These are phyloP conservation scores for Curvularia eragrostidis DNA, from an alignment of 2,329 filamentous ascomycete genomes.

Conservation along the genomic window DNA sequence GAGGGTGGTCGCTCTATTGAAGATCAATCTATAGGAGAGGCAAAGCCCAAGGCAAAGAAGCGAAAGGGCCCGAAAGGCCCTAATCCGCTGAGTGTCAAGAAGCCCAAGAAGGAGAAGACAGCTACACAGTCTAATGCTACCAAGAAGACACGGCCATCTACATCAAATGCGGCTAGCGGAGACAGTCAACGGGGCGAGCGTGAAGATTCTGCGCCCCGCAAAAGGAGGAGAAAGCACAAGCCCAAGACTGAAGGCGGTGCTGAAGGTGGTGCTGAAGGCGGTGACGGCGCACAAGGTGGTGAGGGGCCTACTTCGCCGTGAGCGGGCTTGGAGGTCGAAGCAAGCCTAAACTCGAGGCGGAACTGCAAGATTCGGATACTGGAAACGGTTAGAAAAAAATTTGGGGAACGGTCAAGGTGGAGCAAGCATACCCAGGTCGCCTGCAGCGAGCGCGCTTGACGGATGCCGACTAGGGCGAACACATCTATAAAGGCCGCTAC, in stretches of 20 bases:
- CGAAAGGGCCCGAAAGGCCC: conserved; percentile 69
- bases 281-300: conserved; percentile 17
- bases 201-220: conserved; percentile 41
- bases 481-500: not conserved
- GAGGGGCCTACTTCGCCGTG: conserved; percentile 32
- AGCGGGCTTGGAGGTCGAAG: conserved; percentile 7
- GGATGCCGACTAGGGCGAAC: not conserved
- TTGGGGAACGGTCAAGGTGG: not conserved
- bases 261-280: too few species aligned
- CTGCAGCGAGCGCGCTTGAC: not conserved
- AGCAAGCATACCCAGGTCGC: conserved; percentile 5
- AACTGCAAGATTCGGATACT: conserved; percentile 21
- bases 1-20: conserved; percentile 26
- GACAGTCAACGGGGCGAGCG: conserved; percentile 19
- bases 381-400: not conserved
- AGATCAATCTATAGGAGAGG: conserved; percentile 29
- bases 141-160: conserved; percentile 25
- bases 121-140: conserved; percentile 14
- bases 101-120: conserved; percentile 62
- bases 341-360: not conserved
- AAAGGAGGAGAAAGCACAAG: conserved; percentile 51
- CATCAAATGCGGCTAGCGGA: conserved; percentile 18
- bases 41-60: conserved; percentile 58
- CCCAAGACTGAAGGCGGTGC: conserved; percentile 37
- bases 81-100: conserved; percentile 75